A percentile compares a stretch with the other conserved stretches of the same genome.
phyloP scores from a whole-genome alignment of 306 rosid genomes.

The Canavalia gladiata region DNA sequence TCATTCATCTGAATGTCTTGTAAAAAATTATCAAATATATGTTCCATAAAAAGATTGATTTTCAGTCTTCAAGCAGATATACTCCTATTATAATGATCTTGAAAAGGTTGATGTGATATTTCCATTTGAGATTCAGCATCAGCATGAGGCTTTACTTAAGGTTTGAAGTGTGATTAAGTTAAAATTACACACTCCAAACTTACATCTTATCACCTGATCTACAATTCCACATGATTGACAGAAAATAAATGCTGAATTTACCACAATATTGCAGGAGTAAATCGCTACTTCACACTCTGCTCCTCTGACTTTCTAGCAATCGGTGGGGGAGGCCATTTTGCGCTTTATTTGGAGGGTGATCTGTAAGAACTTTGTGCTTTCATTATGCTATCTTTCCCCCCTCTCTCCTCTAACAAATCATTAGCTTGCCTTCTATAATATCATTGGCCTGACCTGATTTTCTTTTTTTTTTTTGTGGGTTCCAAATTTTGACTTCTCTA shows the following conservation, averaged over 20 bases:
- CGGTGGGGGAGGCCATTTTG: constrained; percentile 94
- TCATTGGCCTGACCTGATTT: constrained; percentile 13
- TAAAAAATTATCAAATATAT: background rate
- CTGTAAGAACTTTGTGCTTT: constrained; percentile 67
- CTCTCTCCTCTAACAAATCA: background rate
- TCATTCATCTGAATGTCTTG: constrained; percentile 17
- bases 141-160: background rate
- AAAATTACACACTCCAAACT: constrained; percentile 15
- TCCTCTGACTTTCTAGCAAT: constrained; percentile 75
- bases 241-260: constrained; percentile 35
- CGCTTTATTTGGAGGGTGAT: constrained; percentile 88
- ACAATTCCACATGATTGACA: background rate
- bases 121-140: constrained; percentile 27
- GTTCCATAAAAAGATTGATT: background rate
- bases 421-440: constrained; percentile 30
- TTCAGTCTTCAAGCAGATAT: constrained; percentile 28
- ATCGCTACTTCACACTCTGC: constrained; percentile 92
- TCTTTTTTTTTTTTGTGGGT: background rate
- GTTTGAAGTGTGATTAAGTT: constrained; percentile 34
- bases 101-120: background rate
- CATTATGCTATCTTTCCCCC: background rate
- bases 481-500: background rate
- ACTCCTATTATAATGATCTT: background rate
- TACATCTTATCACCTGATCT: constrained; percentile 15
- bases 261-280: constrained; percentile 68